These are phyloP conservation scores for Fusarium napiforme DNA, from an alignment of 2,329 filamentous ascomycete genomes.

Conservation along the genomic window DNA sequence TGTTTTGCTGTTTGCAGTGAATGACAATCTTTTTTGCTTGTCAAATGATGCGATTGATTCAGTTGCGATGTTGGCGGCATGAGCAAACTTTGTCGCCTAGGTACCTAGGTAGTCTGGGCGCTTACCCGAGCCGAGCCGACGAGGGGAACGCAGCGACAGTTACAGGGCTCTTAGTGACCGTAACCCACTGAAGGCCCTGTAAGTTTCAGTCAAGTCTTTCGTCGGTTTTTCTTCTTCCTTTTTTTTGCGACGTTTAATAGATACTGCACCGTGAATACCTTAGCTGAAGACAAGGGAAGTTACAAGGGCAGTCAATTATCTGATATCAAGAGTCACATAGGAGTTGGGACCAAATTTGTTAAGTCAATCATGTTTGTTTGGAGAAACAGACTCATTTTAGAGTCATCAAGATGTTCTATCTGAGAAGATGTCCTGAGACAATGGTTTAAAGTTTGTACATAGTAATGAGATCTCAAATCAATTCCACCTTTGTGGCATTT, in stretches of 20 bases:
- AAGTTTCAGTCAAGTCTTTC: no score
- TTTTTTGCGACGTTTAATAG: no score
- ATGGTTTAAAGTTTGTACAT: conserved; percentile 21
- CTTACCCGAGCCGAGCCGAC: not conserved
- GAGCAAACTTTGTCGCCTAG: not conserved
- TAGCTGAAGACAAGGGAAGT: no score
- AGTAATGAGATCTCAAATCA: not conserved
- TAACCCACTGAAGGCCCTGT: not conserved
- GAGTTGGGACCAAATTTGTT: fast-evolving
- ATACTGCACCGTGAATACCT: no score
- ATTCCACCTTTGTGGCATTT: not conserved
- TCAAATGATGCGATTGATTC: not conserved
- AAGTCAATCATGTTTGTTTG: not conserved
- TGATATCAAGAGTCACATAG: not conserved
- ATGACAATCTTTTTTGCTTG: not conserved
- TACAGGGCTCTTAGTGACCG: not conserved
- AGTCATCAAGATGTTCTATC: conserved; percentile 10
- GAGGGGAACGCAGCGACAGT: not conserved
- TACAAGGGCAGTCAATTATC: no score
- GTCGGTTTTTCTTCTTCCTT: no score
- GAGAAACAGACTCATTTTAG: not conserved
- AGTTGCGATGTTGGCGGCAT: not conserved
- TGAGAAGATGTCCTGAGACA: conserved; percentile 9
- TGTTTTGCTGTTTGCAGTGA: not conserved
- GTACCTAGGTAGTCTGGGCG: not conserved